These are phyloP conservation scores for Diaporthe longicolla DNA, from an alignment of 2,329 filamentous ascomycete genomes.

Conservation along the genomic window DNA sequence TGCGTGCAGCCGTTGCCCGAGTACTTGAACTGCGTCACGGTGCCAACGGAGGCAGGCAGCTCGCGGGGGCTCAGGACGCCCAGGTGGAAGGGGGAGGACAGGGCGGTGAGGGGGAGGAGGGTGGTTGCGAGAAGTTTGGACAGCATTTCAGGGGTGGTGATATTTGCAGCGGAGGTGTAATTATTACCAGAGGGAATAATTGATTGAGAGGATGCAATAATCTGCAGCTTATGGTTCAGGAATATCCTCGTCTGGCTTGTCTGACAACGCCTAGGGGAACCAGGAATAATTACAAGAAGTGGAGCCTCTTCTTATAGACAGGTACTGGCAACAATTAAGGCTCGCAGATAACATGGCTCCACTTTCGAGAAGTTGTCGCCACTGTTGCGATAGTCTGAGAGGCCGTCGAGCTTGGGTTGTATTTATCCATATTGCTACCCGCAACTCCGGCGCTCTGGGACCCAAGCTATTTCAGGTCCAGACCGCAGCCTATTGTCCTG, in stretches of 20 bases:
- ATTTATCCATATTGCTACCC: slow-evolving; percentile 38
- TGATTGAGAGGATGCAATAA: not conserved
- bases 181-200: not conserved
- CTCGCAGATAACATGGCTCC: slow-evolving; percentile 19
- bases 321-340: too few relatives aligned
- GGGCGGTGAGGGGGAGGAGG: slow-evolving; percentile 44
- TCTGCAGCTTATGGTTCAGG: not conserved
- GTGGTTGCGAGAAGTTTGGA: slow-evolving; percentile 43
- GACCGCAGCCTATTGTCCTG: slow-evolving; percentile 29
- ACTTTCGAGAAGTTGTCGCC: slow-evolving; percentile 6
- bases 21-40: slow-evolving; percentile 52
- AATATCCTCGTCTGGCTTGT: slow-evolving; percentile 26
- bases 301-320: slow-evolving; percentile 16
- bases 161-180: not conserved
- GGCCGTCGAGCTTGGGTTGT: slow-evolving; percentile 37
- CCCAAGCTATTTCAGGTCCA: slow-evolving; percentile 29
- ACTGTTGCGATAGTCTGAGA: slow-evolving; percentile 18
- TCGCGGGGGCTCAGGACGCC: slow-evolving; percentile 41
- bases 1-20: slow-evolving; percentile 56
- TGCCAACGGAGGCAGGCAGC: slow-evolving; percentile 44
- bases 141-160: not conserved
- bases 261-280: slow-evolving; percentile 14
- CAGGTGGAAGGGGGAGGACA: slow-evolving; percentile 37
- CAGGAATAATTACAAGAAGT: not conserved
- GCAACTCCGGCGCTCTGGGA: slow-evolving; percentile 29